Conservation (phyloP, 139 green algal genomes). For the Coelastrella sp. region DNA sequence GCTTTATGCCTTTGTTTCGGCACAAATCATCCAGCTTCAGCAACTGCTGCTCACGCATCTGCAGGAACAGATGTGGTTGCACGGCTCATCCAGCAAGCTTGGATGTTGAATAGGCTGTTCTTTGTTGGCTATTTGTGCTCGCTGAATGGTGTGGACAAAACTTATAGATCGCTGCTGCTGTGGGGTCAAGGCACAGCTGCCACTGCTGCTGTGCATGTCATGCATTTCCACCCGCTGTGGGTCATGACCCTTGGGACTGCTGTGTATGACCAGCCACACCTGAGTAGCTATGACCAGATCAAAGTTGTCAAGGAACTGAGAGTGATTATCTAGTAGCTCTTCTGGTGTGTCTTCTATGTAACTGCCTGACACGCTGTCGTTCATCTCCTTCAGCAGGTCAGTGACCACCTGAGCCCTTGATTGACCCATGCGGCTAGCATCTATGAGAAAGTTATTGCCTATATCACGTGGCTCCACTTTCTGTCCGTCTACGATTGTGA, state of each 20-base stretch:
- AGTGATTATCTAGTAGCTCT: slow-evolving; percentile 78
- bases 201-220: no score
- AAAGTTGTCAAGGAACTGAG: slow-evolving; percentile 92
- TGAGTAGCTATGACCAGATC: slow-evolving; percentile 94
- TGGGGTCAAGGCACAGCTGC: no score
- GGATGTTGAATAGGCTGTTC: no score
- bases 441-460: slow-evolving; percentile 97
- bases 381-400: slow-evolving; percentile 92
- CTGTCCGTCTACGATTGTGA: slow-evolving; percentile 93
- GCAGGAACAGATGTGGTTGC: neutral
- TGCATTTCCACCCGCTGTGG: no score
- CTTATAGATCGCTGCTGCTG: no score
- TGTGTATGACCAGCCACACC: slow-evolving; percentile 50
- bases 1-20: slow-evolving; percentile 60
- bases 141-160: no score
- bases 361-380: slow-evolving; percentile 85
- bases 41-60: slow-evolving; percentile 79
- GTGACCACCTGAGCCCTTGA: slow-evolving; percentile 78
- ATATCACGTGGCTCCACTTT: slow-evolving; percentile 85
- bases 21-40: slow-evolving; percentile 85
- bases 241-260: no score
- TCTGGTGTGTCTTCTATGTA: slow-evolving; percentile 89
- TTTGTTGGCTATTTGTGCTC: no score
- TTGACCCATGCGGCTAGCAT: slow-evolving; percentile 68
- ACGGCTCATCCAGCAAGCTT: no score